These are phyloP conservation scores for Pleurozium schreberi DNA, from an alignment of 225 moss, liverwort and hornwort species.

Conservation along the genomic window DNA sequence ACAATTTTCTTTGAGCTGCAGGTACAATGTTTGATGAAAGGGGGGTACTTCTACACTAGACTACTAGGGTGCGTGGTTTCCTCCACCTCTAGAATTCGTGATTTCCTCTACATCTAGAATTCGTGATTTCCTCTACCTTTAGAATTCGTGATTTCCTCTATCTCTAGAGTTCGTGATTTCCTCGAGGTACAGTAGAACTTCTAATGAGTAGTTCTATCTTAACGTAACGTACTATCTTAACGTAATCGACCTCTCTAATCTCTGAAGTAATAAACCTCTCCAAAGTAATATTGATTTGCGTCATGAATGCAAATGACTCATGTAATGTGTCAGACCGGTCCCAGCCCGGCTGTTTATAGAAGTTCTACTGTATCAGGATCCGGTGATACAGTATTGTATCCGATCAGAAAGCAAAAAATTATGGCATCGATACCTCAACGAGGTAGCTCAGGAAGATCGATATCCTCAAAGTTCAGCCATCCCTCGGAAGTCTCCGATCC, in stretches of 20 bases:
- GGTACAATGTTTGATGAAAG: background rate
- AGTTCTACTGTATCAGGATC: background rate
- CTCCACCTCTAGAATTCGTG: background rate
- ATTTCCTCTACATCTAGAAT: background rate
- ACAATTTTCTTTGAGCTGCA: background rate
- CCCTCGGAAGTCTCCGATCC: background rate
- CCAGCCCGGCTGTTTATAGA: background rate
- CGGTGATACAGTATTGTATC: too few species aligned
- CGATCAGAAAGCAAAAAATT: background rate
- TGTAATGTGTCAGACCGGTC: background rate
- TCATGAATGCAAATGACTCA: background rate
- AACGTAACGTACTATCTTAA: background rate
- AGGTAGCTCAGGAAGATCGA: background rate
- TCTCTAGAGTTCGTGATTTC: background rate
- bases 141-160: too few species aligned
- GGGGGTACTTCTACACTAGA: too few species aligned
- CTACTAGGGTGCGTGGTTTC: background rate
- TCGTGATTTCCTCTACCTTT: background rate
- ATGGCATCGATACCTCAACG: background rate
- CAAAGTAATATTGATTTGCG: background rate
- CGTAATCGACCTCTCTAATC: background rate
- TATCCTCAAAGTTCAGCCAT: constrained; percentile 9
- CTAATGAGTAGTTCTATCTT: background rate
- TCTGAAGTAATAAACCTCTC: background rate
- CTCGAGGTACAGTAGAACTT: background rate